Percentiles rank a stretch among this genome's conserved stretches.
Evolutionary conservation across 192 early-diverging fungal species (phyloP).

Genomic region (Pilobolus umbonatus): DNA sequence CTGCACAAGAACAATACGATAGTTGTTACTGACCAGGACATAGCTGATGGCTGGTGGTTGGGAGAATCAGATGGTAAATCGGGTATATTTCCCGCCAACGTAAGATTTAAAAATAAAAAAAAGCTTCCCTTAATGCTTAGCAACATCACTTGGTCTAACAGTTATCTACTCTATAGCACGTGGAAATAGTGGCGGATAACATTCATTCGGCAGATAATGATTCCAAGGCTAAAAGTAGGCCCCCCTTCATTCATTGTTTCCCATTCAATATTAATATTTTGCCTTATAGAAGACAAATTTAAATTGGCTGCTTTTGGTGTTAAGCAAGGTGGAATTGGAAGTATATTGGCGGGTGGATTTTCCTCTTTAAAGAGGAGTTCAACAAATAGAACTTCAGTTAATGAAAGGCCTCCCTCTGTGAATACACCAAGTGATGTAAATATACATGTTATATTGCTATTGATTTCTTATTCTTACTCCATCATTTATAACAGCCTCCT

Average conservation of each 20-base stretch:
- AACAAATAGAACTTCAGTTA: constrained; percentile 12
- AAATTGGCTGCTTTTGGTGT: constrained; percentile 73
- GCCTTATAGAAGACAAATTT: constrained; percentile 29
- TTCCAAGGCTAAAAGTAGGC: constrained; percentile 6
- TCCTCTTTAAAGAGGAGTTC: constrained; percentile 54
- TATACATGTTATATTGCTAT: not conserved
- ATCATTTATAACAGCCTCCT: not conserved
- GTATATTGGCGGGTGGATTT: constrained; percentile 66
- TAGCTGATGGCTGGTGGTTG: constrained; percentile 61
- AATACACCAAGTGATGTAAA: not conserved
- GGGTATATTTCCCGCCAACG: constrained; percentile 61
- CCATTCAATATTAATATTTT: not conserved
- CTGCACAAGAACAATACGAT: constrained; percentile 58
- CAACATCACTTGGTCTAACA: no score
- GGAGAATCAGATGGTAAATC: constrained; percentile 61
- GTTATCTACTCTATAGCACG: not conserved
- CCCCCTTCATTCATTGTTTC: not conserved
- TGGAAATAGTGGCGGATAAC: constrained; percentile 8
- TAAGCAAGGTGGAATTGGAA: constrained; percentile 71
- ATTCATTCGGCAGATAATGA: constrained; percentile 4
- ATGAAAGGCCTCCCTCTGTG: not conserved
- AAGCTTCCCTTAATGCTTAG: constrained; percentile 14
- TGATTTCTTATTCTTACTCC: not conserved
- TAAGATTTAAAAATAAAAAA: constrained; percentile 25
- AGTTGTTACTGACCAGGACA: constrained; percentile 56